Base-by-base conservation (phyloP, 2,329 filamentous ascomycete species). In the Sclerotinia spermophila region DNA sequence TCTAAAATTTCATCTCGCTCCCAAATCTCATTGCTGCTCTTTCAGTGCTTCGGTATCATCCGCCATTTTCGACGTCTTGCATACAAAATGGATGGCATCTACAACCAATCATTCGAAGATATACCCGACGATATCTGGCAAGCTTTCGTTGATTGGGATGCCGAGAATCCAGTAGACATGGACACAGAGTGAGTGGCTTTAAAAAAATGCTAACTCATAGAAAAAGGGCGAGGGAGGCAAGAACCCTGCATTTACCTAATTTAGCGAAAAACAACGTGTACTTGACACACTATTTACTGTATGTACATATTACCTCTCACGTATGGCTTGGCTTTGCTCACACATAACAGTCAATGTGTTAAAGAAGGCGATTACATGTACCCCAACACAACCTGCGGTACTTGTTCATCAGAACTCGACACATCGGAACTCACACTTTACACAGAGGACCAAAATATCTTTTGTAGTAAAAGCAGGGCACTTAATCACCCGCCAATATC, bases 191-290 rank as follows among this genome's bases (percentile, higher is more conserved):
- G n/a, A 67, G 65, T 67, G 19, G 40, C 65, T 67, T 55, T 44
- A 58, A 67, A 58, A 67, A 67, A 67, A 67, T 8, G 65, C 65
- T 58, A 67, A 67, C 51, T 67, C 65, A 67, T 35, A 58, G 65
- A 58, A 67, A 67, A 67, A 67, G 65, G 65, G 65, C 61, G 33
- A 4, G 1, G 10, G 7, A 17, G 13, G 5, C 13, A 6, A 7
- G 38, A 40, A 40, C 10, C 13, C 44, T 17, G 7, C 7, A 40
- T 1, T 11, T 2, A 10, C 1, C 11, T 42, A 13, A 42, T 0
- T 2, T 7, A 7, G 15, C 24, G 6, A n/a, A 17, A 27, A 10
- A 38, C 0, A 51, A 35, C 0, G 15, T 21, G 3, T 30, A 7
- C 17, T 27, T 24, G 19, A 58, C 19, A 1, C 65, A 67, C 17